Conservation (phyloP, 495 filamentous ascomycete genomes). For the Penicillium lagena region DNA sequence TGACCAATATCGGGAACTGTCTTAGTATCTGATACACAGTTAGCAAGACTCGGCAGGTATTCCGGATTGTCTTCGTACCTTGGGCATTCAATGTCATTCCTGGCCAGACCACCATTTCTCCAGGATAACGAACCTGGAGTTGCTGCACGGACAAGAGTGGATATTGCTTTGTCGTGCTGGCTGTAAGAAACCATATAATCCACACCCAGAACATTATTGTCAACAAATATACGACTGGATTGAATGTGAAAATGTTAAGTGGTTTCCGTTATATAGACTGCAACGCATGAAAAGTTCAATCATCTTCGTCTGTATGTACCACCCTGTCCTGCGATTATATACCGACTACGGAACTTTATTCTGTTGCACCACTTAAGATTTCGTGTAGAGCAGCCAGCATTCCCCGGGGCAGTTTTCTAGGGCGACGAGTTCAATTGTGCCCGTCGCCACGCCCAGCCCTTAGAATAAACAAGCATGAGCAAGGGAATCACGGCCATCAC, state of each 20-base stretch:
- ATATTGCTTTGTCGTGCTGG: no score
- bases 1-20: slow-evolving; percentile 15
- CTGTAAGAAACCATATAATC: background rate
- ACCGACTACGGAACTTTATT: no score
- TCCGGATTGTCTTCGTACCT: slow-evolving; percentile 1
- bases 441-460: slow-evolving; percentile 9
- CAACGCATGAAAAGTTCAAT: no score
- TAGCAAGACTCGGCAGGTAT: background rate
- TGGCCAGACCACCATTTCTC: slow-evolving; percentile 4
- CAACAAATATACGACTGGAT: no score
- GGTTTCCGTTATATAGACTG: no score
- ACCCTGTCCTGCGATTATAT: no score
- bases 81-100: slow-evolving; percentile 6
- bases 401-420: background rate
- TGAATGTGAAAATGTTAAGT: no score
- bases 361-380: no score
- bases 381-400: no score
- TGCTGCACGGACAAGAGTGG: background rate
- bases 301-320: no score
- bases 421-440: background rate
- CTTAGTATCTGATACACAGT: slow-evolving; percentile 1
- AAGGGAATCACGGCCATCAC: slow-evolving; percentile 9
- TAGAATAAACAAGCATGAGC: slow-evolving; percentile 12
- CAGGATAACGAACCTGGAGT: slow-evolving; percentile 9
- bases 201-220: background rate